phyloP scores from a whole-genome alignment of 192 early-diverging fungal genomes.

The Neocallimastix lanati region DNA sequence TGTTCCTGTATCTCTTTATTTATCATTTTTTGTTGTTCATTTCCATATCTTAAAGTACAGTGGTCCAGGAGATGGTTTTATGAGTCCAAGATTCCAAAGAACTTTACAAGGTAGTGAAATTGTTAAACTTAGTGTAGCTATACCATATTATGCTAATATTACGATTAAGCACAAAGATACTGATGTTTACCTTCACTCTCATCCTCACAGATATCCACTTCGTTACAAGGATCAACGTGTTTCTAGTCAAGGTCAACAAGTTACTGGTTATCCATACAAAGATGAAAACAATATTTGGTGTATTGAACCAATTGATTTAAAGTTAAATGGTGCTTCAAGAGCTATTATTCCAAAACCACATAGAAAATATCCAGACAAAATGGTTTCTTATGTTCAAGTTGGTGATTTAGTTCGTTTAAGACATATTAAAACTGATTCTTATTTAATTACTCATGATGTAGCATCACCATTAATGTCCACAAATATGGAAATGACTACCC shows the following conservation, averaged over 20 bases:
- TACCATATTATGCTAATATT: slow-evolving; percentile 67
- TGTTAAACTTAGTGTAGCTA: slow-evolving; percentile 16
- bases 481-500: slow-evolving; percentile 47
- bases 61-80: slow-evolving; percentile 86
- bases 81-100: slow-evolving; percentile 76
- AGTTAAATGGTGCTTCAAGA: slow-evolving; percentile 12
- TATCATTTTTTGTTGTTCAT: slow-evolving; percentile 81
- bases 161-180: slow-evolving; percentile 61
- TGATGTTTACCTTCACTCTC: slow-evolving; percentile 61
- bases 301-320: slow-evolving; percentile 37
- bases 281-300: slow-evolving; percentile 82
- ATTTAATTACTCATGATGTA: slow-evolving; percentile 44
- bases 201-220: slow-evolving; percentile 56
- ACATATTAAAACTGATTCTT: slow-evolving; percentile 35
- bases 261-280: slow-evolving; percentile 54
- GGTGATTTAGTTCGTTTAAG: slow-evolving; percentile 62
- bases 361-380: slow-evolving; percentile 19
- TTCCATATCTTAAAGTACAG: slow-evolving; percentile 61
- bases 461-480: slow-evolving; percentile 38
- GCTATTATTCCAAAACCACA: slow-evolving; percentile 12
- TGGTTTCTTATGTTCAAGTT: slow-evolving; percentile 26
- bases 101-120: slow-evolving; percentile 59
- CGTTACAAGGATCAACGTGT: slow-evolving; percentile 82
- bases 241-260: slow-evolving; percentile 68
- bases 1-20: slow-evolving; percentile 58